Evolutionary conservation across 257 asterid genomes (phyloP).

Genomic region (Plantago ovata): DNA sequence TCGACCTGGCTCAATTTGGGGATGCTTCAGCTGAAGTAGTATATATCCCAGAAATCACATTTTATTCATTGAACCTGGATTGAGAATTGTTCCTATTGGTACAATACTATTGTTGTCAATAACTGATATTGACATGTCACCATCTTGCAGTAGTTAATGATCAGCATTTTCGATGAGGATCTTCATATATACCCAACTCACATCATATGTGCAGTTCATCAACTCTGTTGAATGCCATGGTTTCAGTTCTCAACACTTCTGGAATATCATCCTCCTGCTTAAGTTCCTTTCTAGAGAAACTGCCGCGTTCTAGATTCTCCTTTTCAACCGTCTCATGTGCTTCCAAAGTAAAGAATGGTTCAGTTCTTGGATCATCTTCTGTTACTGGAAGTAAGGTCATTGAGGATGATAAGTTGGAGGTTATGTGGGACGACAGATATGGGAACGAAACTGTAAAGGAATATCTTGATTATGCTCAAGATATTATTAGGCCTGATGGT

Average conservation of each 20-base stretch:
- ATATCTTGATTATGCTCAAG: constrained; percentile 59
- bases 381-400: constrained; percentile 23
- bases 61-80: no score
- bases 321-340: constrained; percentile 36
- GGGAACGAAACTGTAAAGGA: constrained; percentile 75
- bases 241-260: constrained; percentile 18
- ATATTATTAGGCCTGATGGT: constrained; percentile 66
- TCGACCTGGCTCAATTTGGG: no score
- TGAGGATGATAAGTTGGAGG: constrained; percentile 41
- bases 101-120: no score
- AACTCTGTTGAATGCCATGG: no score
- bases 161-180: no score
- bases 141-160: no score
- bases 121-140: no score
- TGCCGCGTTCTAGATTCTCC: constrained; percentile 30
- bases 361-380: constrained; percentile 37
- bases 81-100: no score
- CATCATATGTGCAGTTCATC: no score
- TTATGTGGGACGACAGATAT: constrained; percentile 96
- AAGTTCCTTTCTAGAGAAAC: constrained; percentile 28
- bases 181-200: no score
- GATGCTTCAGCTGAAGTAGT: no score
- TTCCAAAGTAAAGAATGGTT: constrained; percentile 28
- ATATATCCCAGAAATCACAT: no score
- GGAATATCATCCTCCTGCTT: constrained; percentile 25